A percentile compares a stretch with the other conserved stretches of the same genome.
These are phyloP conservation scores for Cladosporium austrohemisphaericum DNA, from an alignment of 2,329 filamentous ascomycete species.

Conservation along the genomic window DNA sequence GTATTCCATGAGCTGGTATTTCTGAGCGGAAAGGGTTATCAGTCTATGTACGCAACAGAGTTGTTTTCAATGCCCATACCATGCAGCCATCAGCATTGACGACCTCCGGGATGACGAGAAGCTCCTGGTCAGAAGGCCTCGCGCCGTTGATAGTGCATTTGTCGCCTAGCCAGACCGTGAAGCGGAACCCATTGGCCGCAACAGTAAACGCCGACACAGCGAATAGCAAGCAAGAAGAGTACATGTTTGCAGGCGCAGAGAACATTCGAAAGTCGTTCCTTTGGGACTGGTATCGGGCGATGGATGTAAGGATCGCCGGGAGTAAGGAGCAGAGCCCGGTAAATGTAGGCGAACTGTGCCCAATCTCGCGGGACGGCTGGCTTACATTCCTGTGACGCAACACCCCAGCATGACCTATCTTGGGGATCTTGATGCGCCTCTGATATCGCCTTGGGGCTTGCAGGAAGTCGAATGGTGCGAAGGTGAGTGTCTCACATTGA, in stretches of 20 bases:
- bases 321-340: background rate
- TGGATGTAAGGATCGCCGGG: background rate
- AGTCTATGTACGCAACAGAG: background rate
- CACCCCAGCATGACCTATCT: background rate
- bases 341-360: conserved; percentile 10
- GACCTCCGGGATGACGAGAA: background rate
- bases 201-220: background rate
- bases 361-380: conserved; percentile 2
- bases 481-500: background rate
- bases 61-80: background rate
- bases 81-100: background rate
- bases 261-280: background rate
- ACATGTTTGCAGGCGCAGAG: background rate
- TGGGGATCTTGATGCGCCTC: background rate
- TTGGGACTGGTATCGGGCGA: background rate
- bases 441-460: background rate
- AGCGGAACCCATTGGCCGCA: conserved; percentile 1
- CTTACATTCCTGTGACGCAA: conserved; percentile 7
- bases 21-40: background rate
- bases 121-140: background rate
- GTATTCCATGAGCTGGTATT: conserved; percentile 4
- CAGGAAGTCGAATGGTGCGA: background rate
- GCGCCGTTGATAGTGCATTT: conserved; percentile 11
- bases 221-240: background rate
- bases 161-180: conserved; percentile 10